phyloP scores from a whole-genome alignment of 345 rosid genomes.

The Hibiscus trionum region DNA sequence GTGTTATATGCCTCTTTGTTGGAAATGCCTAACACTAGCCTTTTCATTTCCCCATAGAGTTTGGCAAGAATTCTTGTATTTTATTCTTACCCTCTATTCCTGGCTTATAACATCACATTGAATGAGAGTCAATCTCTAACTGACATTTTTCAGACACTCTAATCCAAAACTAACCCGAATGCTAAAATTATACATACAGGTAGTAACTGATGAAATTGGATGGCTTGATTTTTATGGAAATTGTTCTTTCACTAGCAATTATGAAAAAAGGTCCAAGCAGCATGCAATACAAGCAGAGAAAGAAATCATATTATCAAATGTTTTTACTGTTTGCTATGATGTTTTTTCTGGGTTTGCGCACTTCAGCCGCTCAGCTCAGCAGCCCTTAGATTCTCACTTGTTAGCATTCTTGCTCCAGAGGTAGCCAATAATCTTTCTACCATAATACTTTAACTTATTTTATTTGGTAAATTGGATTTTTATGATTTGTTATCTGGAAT shows the following conservation, averaged over 20 bases:
- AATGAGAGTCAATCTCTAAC: not conserved
- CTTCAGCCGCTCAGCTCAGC: conserved; percentile 50
- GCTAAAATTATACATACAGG: conserved; percentile 23
- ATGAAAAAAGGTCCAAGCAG: conserved; percentile 43
- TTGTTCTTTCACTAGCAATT: conserved; percentile 17
- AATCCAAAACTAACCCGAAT: not conserved
- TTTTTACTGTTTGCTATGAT: conserved; percentile 60
- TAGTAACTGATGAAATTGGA: conserved; percentile 57
- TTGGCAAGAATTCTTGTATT: not conserved
- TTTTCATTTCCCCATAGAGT: not conserved
- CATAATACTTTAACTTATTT: not conserved
- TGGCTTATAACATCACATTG: not conserved
- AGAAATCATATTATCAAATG: conserved; percentile 46
- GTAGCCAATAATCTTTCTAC: conserved; percentile 20
- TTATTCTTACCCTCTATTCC: not conserved
- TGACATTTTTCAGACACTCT: not conserved
- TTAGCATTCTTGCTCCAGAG: conserved; percentile 50
- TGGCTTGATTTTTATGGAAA: conserved; percentile 59
- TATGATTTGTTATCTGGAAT: conserved; percentile 5
- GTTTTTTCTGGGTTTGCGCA: conserved; percentile 67
- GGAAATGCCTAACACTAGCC: conserved; percentile 10
- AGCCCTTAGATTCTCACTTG: conserved; percentile 40
- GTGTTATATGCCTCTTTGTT: conserved; percentile 11
- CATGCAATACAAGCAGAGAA: conserved; percentile 56
- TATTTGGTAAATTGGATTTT: conserved; percentile 6